A percentile compares a stretch with the other conserved stretches of the same genome.
Conservation (phyloP, 192 early-diverging fungal species). For the Gryganskiella cystojenkinii region DNA sequence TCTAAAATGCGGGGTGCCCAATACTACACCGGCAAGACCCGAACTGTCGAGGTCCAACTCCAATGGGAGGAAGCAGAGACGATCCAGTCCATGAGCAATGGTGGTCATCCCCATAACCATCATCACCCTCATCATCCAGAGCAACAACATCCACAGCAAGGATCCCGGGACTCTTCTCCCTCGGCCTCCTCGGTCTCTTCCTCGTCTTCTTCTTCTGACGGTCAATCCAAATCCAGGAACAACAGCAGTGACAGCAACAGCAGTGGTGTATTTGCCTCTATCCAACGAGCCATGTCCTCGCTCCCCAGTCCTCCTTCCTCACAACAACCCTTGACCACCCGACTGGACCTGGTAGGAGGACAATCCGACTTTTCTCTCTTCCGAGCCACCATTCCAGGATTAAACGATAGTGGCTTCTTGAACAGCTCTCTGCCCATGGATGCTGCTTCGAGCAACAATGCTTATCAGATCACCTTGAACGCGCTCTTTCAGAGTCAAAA, state of each 20-base stretch:
- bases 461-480: constrained; percentile 41
- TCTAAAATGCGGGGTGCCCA: constrained; percentile 27
- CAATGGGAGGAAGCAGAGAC: constrained; percentile 52
- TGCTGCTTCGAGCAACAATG: constrained; percentile 16
- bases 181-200: constrained; percentile 23
- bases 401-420: constrained; percentile 1
- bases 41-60: constrained; percentile 13
- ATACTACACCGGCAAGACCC: constrained; percentile 22
- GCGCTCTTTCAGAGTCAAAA: constrained; percentile 29
- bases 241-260: not conserved
- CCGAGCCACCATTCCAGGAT: constrained; percentile 27
- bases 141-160: not conserved
- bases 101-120: constrained; percentile 35
- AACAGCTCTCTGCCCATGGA: not conserved
- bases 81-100: constrained; percentile 45
- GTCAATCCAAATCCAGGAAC: not conserved
- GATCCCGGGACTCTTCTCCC: constrained; percentile 29
- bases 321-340: constrained; percentile 1
- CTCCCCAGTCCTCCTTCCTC: constrained; percentile 30
- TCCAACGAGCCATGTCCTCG: constrained; percentile 24
- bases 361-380: constrained; percentile 24
- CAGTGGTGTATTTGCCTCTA: not conserved
- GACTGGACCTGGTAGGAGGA: constrained; percentile 45
- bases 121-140: constrained; percentile 15
- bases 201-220: constrained; percentile 3